These are phyloP conservation scores for Diaporthe citri DNA, from an alignment of 2,329 filamentous ascomycete species.

Conservation along the genomic window DNA sequence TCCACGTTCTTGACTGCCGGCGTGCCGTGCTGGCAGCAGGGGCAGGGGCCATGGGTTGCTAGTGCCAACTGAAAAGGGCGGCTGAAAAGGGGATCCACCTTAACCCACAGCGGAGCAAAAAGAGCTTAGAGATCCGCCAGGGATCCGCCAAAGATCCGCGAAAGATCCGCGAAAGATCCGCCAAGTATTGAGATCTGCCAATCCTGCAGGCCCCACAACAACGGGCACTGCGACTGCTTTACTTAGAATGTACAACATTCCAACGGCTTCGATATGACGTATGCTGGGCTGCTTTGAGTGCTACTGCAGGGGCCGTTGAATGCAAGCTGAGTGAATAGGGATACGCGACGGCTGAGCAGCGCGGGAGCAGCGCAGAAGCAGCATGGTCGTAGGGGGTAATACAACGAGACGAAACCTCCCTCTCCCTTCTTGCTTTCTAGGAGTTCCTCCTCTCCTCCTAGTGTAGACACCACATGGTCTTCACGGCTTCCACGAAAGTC, in stretches of 20 bases:
- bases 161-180: background rate
- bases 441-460: too few species aligned
- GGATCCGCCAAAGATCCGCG: background rate
- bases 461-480: too few species aligned
- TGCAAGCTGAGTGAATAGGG: too few species aligned
- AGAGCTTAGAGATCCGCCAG: background rate
- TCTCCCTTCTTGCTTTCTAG: too few species aligned
- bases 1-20: background rate
- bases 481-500: too few species aligned
- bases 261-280: background rate
- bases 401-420: too few species aligned
- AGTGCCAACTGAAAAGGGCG: background rate
- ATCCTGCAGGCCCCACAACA: conserved; percentile 7
- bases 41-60: background rate
- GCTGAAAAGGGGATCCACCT: background rate
- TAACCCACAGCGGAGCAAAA: background rate
- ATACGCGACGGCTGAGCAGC: too few species aligned
- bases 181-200: conserved; percentile 22
- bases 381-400: too few species aligned
- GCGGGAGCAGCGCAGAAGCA: too few species aligned
- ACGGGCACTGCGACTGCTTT: background rate
- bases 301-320: too few species aligned
- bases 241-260: background rate
- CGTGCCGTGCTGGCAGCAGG: background rate
- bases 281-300: background rate